Conservation (phyloP, 2,329 filamentous ascomycete genomes). For the Verticillium nonalfalfae region DNA sequence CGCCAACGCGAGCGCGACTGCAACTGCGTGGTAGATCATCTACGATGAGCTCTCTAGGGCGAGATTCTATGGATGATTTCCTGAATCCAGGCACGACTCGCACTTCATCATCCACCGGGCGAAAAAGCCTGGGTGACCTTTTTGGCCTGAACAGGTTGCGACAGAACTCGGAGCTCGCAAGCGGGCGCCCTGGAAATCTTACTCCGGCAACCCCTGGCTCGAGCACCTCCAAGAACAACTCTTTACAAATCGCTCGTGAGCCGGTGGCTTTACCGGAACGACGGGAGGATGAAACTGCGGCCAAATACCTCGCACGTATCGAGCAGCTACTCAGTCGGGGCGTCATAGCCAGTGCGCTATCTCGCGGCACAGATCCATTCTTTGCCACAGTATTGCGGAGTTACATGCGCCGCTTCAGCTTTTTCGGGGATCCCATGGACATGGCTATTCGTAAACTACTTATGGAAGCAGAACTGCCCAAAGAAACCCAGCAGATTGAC, state of each 20-base stretch:
- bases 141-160: constrained; percentile 73
- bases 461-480: constrained; percentile 93
- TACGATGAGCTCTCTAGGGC: constrained; percentile 77
- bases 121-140: constrained; percentile 89
- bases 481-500: constrained; percentile 97
- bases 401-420: constrained; percentile 91
- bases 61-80: constrained; percentile 65
- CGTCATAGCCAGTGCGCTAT: constrained; percentile 76
- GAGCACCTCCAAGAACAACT: constrained; percentile 72
- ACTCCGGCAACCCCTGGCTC: constrained; percentile 65
- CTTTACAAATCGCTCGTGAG: constrained; percentile 70
- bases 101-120: constrained; percentile 81
- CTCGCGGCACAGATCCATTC: constrained; percentile 81
- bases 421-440: constrained; percentile 95
- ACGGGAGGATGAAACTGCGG: constrained; percentile 82
- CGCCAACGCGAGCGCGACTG: constrained; percentile 52
- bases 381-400: constrained; percentile 78
- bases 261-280: constrained; percentile 67
- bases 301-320: constrained; percentile 78
- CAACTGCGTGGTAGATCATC: constrained; percentile 73
- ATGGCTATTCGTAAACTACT: constrained; percentile 94
- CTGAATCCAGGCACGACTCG: constrained; percentile 62
- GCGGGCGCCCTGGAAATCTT: constrained; percentile 58
- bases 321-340: constrained; percentile 76
- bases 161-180: constrained; percentile 68